These are phyloP conservation scores for Populus tremula DNA, from an alignment of 345 rosid genomes.

Conservation along the genomic window DNA sequence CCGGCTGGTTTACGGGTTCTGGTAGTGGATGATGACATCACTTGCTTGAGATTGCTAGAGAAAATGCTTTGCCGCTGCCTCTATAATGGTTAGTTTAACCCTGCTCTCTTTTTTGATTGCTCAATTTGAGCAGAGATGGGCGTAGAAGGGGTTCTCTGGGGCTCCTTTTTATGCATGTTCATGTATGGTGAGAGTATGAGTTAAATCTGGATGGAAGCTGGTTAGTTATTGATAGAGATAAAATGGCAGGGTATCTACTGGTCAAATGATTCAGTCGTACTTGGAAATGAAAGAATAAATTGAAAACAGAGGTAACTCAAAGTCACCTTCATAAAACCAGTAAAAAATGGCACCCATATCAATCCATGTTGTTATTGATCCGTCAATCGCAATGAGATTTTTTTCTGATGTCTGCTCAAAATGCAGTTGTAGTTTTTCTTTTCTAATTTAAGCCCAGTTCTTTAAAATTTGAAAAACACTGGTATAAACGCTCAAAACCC, in stretches of 20 bases:
- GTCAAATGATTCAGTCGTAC: background rate
- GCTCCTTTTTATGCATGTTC: background rate
- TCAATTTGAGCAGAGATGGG: background rate
- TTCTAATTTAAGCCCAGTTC: background rate
- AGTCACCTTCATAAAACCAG: background rate
- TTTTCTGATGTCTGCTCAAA: background rate
- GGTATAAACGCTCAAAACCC: background rate
- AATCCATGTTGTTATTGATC: background rate
- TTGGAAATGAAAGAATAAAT: background rate
- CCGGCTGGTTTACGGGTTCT: slow-evolving; percentile 72
- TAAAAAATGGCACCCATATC: background rate
- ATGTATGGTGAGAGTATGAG: background rate
- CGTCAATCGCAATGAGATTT: background rate
- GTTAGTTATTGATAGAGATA: background rate
- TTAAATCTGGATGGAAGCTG: background rate
- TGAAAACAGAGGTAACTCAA: background rate
- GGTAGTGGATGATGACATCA: slow-evolving; percentile 73
- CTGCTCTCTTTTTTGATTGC: background rate
- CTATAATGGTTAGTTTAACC: slow-evolving; percentile 43
- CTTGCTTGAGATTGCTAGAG: slow-evolving; percentile 60
- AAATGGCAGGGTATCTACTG: background rate
- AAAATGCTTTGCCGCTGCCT: slow-evolving; percentile 63
- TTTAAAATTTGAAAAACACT: background rate
- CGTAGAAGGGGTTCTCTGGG: background rate
- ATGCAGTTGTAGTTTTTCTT: background rate